phyloP scores from a whole-genome alignment of 306 rosid genomes.

The Carpinus fangiana region DNA sequence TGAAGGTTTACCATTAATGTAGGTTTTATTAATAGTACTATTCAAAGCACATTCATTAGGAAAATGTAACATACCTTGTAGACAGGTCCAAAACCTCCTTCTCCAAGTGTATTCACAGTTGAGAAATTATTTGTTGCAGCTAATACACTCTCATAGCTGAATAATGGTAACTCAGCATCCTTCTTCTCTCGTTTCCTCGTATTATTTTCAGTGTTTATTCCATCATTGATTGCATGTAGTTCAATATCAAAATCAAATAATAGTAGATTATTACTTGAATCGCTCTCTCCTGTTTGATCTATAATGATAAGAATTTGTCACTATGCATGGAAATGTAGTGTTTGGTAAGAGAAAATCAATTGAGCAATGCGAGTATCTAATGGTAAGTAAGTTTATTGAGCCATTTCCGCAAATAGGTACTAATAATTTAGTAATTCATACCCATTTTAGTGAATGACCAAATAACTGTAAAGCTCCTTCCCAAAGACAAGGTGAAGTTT shows the following conservation, averaged over 20 bases:
- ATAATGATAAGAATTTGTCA: background rate
- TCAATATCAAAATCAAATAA: background rate
- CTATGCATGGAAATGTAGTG: no score
- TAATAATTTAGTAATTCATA: no score
- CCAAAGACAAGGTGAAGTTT: background rate
- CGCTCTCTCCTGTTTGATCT: background rate
- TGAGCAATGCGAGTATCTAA: no score
- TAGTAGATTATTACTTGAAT: background rate
- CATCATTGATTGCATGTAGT: background rate
- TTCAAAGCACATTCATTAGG: background rate
- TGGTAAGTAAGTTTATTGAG: no score
- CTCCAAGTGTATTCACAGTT: background rate
- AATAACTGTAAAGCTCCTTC: no score
- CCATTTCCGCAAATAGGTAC: no score
- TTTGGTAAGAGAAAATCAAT: no score
- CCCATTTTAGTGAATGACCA: no score
- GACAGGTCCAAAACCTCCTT: background rate
- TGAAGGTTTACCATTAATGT: no score
- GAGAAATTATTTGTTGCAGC: background rate
- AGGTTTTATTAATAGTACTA: no score
- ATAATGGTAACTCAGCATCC: background rate
- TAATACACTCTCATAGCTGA: background rate
- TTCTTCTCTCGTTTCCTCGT: background rate
- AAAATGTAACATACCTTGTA: background rate
- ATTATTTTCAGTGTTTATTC: background rate